Evolutionary conservation across 1,284 basidiomycete genomes (phyloP).

Genomic region (Papiliotrema flavescens): DNA sequence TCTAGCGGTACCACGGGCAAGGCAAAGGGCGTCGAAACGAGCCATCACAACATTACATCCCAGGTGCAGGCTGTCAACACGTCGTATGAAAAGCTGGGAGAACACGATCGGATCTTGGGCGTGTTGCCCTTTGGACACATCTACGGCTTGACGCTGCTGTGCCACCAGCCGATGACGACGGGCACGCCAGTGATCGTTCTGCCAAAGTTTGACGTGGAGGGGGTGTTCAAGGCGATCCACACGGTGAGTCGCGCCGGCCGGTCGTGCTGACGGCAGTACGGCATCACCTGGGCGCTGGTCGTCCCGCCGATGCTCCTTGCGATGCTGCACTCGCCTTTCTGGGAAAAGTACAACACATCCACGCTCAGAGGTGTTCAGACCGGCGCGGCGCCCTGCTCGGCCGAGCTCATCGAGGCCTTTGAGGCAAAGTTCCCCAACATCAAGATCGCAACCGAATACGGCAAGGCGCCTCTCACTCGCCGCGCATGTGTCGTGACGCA

Average conservation of each 20-base stretch:
- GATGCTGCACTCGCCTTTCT: conserved; percentile 52
- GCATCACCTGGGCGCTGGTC: conserved; percentile 61
- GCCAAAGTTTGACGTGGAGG: conserved; percentile 57
- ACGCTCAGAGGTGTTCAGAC: conserved; percentile 62
- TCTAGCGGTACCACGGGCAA: conserved; percentile 56
- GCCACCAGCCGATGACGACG: conserved; percentile 60
- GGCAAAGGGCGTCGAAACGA: conserved; percentile 54
- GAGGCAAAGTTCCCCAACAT: conserved; percentile 23
- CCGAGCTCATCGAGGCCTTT: conserved; percentile 33
- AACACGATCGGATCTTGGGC: conserved; percentile 56
- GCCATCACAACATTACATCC: conserved; percentile 61
- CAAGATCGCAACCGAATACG: conserved; percentile 37
- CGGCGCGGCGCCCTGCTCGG: conserved; percentile 77
- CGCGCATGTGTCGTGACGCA: conserved; percentile 29
- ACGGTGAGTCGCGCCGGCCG: conserved; percentile 50
- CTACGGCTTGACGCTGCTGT: conserved; percentile 26
- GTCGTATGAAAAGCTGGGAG: conserved; percentile 30
- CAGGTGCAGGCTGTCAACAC: conserved; percentile 35
- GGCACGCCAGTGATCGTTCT: conserved; percentile 66
- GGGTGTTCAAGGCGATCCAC: conserved; percentile 66
- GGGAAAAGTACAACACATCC: conserved; percentile 66
- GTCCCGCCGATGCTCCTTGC: conserved; percentile 79
- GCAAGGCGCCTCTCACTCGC: conserved; percentile 50
- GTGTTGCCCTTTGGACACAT: conserved; percentile 57
- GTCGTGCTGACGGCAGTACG: conserved; percentile 56